Conservation (phyloP, 495 filamentous ascomycete genomes). For the Trichoderma gamsii region DNA sequence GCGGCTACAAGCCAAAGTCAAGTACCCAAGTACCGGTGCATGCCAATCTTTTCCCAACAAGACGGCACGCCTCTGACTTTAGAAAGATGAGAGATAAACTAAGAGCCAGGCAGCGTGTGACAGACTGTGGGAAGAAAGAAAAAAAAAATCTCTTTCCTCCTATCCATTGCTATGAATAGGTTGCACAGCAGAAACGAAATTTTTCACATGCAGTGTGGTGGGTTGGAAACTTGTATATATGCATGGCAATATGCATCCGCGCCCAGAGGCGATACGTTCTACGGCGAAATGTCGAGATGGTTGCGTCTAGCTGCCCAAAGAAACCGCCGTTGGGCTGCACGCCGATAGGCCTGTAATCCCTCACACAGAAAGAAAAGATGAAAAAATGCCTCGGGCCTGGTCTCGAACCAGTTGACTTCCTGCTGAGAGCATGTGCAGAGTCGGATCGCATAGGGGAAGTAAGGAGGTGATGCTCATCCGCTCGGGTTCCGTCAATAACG, state of each 20-base stretch:
- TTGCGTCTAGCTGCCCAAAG: constrained; percentile 1
- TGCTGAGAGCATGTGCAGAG: too few species aligned
- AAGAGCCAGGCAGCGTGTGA: too few species aligned
- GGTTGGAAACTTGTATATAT: background rate
- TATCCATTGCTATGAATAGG: background rate
- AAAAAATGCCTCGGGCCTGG: background rate
- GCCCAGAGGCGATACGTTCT: constrained; percentile 1
- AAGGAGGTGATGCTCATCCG: too few species aligned
- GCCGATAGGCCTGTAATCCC: background rate
- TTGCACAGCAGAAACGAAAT: background rate
- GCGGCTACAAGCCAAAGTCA: background rate
- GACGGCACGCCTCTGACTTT: background rate
- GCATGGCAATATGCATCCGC: constrained; percentile 1
- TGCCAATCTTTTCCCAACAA: constrained; percentile 7
- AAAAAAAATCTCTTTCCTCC: background rate
- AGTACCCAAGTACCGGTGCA: background rate
- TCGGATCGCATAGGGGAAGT: too few species aligned
- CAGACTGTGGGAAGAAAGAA: background rate
- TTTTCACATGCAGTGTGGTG: background rate
- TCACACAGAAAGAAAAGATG: background rate
- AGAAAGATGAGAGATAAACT: background rate
- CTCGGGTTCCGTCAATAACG: background rate
- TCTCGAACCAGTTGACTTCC: too few species aligned
- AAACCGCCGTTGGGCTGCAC: background rate
- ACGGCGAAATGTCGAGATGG: background rate